A percentile compares a stretch with the other conserved stretches of the same genome.
Evolutionary conservation across 768 basidiomycete genomes (phyloP).

Genomic region (Kwoniella europaea): DNA sequence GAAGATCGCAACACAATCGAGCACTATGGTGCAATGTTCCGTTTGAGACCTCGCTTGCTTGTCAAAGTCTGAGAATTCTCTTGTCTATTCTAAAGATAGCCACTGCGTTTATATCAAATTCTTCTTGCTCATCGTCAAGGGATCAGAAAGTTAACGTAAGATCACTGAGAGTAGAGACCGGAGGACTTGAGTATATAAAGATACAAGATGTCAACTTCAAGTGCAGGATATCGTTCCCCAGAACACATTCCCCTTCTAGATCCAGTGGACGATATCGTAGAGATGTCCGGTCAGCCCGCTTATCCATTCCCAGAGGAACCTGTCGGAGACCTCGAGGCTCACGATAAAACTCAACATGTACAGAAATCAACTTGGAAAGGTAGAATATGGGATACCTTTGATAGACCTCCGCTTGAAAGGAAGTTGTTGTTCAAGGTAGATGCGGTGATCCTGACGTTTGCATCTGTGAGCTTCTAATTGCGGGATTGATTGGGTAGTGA

Average conservation of each 20-base stretch:
- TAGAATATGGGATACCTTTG: conserved; percentile 49
- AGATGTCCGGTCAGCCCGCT: conserved; percentile 8
- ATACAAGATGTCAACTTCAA: neutral
- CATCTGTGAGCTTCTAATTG: conserved; percentile 30
- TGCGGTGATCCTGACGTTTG: conserved; percentile 43
- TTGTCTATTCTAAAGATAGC: neutral
- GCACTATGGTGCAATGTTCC: neutral
- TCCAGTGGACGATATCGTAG: neutral
- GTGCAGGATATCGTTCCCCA: neutral
- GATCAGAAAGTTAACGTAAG: neutral
- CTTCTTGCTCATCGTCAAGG: neutral
- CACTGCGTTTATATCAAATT: neutral
- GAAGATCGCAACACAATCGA: too few relatives aligned
- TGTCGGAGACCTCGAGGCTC: conserved; percentile 15
- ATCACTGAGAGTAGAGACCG: neutral
- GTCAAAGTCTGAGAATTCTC: neutral
- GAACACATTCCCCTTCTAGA: neutral
- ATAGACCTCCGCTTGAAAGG: conserved; percentile 38
- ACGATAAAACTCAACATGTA: neutral
- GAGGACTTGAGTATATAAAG: neutral
- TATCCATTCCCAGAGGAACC: conserved; percentile 9
- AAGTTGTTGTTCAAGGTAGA: conserved; percentile 52
- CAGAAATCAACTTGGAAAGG: conserved; percentile 38
- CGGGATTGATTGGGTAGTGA: neutral
- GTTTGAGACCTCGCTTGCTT: neutral